Conservation (phyloP, 768 basidiomycete genomes). For the Rhodotorula kratochvilovae region DNA sequence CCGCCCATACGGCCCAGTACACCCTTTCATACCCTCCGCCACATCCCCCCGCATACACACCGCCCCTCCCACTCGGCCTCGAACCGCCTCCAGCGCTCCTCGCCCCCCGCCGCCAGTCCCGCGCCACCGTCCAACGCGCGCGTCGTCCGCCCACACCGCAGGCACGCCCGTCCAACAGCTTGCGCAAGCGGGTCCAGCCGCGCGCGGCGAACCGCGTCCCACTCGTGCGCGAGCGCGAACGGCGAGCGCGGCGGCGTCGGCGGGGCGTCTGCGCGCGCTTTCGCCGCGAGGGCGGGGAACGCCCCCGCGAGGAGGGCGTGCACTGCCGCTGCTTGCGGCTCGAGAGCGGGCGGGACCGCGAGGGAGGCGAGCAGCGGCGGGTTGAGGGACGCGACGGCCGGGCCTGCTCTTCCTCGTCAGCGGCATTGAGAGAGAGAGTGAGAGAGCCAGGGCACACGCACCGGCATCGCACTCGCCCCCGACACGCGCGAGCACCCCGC, state of each 20-base stretch:
- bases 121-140: not conserved
- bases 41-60: slow-evolving; percentile 18
- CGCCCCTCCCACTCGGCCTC: slow-evolving; percentile 18
- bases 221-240: not conserved
- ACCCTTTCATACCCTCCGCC: not conserved
- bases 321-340: not conserved
- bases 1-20: not conserved
- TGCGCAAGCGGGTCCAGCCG: not conserved
- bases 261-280: not conserved
- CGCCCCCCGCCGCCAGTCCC: too few species aligned
- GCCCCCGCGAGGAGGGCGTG: not conserved
- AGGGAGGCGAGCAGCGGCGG: not conserved
- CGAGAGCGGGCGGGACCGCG: not conserved
- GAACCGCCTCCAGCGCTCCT: slow-evolving; percentile 7
- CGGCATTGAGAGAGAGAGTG: not conserved
- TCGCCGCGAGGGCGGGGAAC: not conserved
- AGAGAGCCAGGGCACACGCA: not conserved
- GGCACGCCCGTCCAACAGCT: not conserved
- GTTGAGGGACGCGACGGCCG: not conserved
- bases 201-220: slow-evolving; percentile 8
- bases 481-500: not conserved
- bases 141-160: not conserved
- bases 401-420: not conserved
- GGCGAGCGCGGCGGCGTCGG: not conserved
- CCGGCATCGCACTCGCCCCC: not conserved